A percentile compares a stretch with the other conserved stretches of the same genome.
phyloP scores from a whole-genome alignment of 2,329 filamentous ascomycete species.

The Neurospora crassa region DNA sequence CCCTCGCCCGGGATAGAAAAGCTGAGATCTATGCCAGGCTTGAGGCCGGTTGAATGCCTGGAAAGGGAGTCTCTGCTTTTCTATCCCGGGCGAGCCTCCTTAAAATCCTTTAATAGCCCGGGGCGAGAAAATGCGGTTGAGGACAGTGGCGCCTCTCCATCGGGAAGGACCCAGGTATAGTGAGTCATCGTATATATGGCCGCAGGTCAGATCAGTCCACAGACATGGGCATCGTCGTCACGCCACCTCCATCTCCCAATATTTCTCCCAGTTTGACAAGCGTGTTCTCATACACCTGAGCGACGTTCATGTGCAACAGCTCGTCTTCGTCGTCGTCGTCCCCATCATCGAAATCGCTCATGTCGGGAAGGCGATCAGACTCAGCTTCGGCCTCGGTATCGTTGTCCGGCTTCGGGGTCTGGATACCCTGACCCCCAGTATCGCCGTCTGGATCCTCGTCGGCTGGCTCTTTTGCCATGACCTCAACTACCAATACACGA shows the following conservation, averaged over 20 bases:
- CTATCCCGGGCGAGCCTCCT: background rate
- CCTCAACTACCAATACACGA: slow-evolving; percentile 59
- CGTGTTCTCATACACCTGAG: slow-evolving; percentile 69
- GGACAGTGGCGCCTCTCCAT: background rate
- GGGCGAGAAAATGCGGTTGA: background rate
- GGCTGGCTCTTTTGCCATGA: slow-evolving; percentile 46
- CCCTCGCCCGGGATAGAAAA: no score
- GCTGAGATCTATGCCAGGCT: no score
- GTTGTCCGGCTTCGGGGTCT: slow-evolving; percentile 14
- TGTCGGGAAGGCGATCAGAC: slow-evolving; percentile 15
- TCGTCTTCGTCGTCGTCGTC: slow-evolving; percentile 30
- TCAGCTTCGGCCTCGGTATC: slow-evolving; percentile 22
- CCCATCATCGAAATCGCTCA: slow-evolving; percentile 17
- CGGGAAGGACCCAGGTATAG: background rate
- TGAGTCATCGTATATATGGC: background rate
- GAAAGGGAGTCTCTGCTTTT: no score
- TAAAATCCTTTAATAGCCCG: background rate
- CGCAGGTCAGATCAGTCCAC: background rate
- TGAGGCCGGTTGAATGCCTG: no score
- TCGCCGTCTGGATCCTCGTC: slow-evolving; percentile 28
- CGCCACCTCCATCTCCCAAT: slow-evolving; percentile 35
- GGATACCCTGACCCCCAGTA: background rate
- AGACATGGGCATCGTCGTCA: background rate
- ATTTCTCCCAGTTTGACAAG: slow-evolving; percentile 64
- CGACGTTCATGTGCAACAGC: slow-evolving; percentile 57